Evolutionary conservation across 495 filamentous ascomycete species (phyloP), one percentile per base, ranked within the genome.

Genomic region (Podospora comata): DNA sequence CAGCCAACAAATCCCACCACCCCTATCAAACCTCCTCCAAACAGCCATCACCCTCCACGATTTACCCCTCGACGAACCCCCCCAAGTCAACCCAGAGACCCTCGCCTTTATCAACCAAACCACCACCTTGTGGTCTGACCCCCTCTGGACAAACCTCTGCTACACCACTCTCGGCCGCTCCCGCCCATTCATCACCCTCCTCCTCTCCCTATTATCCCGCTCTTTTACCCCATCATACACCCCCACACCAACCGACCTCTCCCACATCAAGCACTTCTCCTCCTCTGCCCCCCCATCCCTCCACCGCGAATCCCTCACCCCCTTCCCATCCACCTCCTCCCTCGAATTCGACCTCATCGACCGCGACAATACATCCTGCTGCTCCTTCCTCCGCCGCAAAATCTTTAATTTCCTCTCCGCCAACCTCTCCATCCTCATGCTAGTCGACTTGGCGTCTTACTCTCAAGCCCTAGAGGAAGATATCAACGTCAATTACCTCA

Each of bases 331-430:
- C 61, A 18, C 5, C 4, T 19, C 32, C 5, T 18, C 61, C 6
- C 34, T 19, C 4, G 13, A 44, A n/a, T 9, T 63, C 28, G 61
- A 34, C 0, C n/a, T 63, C 4, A 5, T 63, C 6, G 32, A 63
- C 32, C 11, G n/a, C 11, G 30, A 63, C 20, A 63, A 63, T n/a
- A 39, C 34, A 27, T 15, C 28, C 61, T 28, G 32, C 61, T 63
- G 32, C 61, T 6, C 30, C 27, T 23, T 18, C 34, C 32, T 19
- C 15, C n/a, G 16, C 26, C 34, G 34, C 19, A 39, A n/a, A 2
- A 39, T 48, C 28, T 63, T n/a, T 6, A 19, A 11, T 20, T 63
- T n/a, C 6, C 23, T 63, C 5, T 63, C 61, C 9, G 15, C 32
- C 11, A 32, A 15, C 30, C 32, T 32, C 15, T 39, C 27, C 30